Percentiles rank a stretch among this genome's conserved stretches.
Conservation (phyloP, 768 basidiomycete species). For the Suillus subalutaceus region DNA sequence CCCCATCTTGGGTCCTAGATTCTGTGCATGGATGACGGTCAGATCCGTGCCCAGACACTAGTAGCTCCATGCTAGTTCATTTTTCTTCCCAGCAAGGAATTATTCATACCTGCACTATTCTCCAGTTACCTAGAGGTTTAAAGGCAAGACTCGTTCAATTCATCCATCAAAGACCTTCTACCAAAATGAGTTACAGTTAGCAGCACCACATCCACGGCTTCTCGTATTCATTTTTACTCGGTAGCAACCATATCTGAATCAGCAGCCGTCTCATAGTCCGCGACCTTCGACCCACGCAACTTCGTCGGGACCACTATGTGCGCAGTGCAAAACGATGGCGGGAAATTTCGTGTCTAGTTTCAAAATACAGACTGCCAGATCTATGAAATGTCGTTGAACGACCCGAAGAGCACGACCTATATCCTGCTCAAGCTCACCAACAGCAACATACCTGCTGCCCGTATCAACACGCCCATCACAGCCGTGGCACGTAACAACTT, state of each 20-base stretch:
- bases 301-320: background rate
- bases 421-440: background rate
- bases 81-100: background rate
- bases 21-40: background rate
- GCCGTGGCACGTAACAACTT: background rate
- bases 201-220: background rate
- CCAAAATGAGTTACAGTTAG: background rate
- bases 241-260: background rate
- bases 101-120: background rate
- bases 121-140: background rate
- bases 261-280: background rate
- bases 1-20: background rate
- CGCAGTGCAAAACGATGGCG: background rate
- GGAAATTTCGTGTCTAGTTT: background rate
- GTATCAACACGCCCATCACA: conserved; percentile 2
- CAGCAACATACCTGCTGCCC: background rate
- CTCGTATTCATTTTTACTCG: background rate
- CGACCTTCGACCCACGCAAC: background rate
- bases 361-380: background rate
- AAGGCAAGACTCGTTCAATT: background rate
- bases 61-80: background rate
- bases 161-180: background rate
- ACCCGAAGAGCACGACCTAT: background rate
- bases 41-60: background rate
- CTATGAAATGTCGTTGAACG: background rate